These are phyloP conservation scores for Agrostemma githago DNA, from an alignment of 148 eudicot genomes.

Conservation along the genomic window DNA sequence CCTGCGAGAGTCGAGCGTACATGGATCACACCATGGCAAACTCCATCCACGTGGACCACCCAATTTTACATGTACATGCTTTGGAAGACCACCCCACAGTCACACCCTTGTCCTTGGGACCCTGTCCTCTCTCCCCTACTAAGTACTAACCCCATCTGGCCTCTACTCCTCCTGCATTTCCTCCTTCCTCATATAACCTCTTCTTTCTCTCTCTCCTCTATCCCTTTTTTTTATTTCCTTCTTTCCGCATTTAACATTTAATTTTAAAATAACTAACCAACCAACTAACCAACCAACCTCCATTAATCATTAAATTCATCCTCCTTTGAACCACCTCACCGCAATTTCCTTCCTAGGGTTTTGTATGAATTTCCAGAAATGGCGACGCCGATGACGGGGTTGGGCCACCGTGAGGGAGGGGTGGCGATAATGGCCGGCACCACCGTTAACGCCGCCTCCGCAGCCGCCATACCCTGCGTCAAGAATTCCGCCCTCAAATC, in stretches of 20 bases:
- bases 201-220: neutral
- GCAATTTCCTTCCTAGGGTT: constrained; percentile 20
- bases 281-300: constrained; percentile 1
- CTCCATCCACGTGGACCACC: constrained; percentile 42
- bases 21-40: constrained; percentile 25
- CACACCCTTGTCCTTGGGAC: neutral
- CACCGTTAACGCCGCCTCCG: constrained; percentile 37
- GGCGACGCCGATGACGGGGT: constrained; percentile 88
- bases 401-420: constrained; percentile 58
- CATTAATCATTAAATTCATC: neutral
- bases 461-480: constrained; percentile 25
- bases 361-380: constrained; percentile 23
- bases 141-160: neutral
- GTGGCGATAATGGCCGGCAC: constrained; percentile 64
- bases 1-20: constrained; percentile 18
- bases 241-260: neutral
- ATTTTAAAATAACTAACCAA: neutral
- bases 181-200: neutral
- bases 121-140: neutral
- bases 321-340: neutral
- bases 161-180: neutral
- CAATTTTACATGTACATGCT: constrained; percentile 10
- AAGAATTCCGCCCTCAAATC: constrained; percentile 47
- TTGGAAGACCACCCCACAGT: neutral
- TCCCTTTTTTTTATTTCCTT: neutral